A percentile compares a stretch with the other conserved stretches of the same genome.
phyloP scores from a whole-genome alignment of 208 protist genomes.

The Lotmaria passim region DNA sequence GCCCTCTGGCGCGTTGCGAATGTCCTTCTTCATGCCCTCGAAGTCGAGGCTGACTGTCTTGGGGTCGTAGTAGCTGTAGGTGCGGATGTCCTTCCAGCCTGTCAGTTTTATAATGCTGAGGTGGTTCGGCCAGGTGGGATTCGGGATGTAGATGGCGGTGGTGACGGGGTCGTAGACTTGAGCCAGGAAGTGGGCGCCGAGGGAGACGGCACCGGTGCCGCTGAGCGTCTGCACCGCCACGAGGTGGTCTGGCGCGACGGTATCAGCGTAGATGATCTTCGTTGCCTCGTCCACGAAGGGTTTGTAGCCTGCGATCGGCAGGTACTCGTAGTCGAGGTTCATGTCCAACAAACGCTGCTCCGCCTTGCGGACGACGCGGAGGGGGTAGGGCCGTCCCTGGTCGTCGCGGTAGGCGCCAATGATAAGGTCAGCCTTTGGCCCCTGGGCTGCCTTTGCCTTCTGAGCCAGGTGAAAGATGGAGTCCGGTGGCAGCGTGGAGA shows the following conservation, averaged over 20 bases:
- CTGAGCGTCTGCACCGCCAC: conserved; percentile 87
- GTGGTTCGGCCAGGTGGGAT: conserved; percentile 93
- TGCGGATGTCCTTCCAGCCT: conserved; percentile 63
- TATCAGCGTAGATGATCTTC: conserved; percentile 16
- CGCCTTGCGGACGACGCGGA: conserved; percentile 91
- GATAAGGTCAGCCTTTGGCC: conserved; percentile 96
- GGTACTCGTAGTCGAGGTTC: conserved; percentile 97
- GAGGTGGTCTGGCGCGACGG: conserved; percentile 44
- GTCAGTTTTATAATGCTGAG: conserved; percentile 54
- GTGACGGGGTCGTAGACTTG: conserved; percentile 35
- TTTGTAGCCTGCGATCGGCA: conserved; percentile 93
- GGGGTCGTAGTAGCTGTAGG: conserved; percentile 87
- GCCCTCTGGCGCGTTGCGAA: conserved; percentile 71
- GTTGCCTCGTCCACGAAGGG: conserved; percentile 73
- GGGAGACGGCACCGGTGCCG: conserved; percentile 88
- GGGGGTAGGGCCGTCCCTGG: conserved; percentile 93
- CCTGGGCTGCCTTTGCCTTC: conserved; percentile 50
- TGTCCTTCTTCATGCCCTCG: conserved; percentile 82
- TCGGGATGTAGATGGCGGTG: conserved; percentile 75
- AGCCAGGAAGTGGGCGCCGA: conserved; percentile 69
- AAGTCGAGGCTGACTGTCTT: conserved; percentile 79
- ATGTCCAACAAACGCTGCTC: conserved; percentile 70
- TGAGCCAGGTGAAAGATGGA: conserved; percentile 18
- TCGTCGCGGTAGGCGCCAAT: conserved; percentile 98
- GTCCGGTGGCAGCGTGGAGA: conserved; percentile 27